phyloP scores from a whole-genome alignment of 148 eudicot genomes.

The Rhododendron mucronatum region DNA sequence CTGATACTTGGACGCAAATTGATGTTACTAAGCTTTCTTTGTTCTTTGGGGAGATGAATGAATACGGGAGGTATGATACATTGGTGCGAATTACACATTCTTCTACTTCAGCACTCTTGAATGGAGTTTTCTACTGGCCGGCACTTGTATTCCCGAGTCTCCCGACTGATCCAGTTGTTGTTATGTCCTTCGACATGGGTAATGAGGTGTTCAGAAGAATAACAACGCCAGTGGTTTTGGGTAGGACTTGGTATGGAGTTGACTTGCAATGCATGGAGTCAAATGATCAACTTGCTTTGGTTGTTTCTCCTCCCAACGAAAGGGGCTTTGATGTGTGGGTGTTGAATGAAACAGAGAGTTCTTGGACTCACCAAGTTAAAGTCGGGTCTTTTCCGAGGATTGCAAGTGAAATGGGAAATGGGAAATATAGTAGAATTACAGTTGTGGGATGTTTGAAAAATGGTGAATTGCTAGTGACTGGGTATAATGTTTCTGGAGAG shows the following conservation, averaged over 20 bases:
- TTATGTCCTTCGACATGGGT: neutral
- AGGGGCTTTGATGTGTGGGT: neutral
- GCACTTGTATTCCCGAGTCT: neutral
- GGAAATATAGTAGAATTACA: no score
- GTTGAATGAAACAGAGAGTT: neutral
- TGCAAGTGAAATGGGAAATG: neutral
- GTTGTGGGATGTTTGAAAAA: neutral
- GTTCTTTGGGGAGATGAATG: neutral
- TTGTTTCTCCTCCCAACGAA: no score
- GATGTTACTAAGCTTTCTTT: no score
- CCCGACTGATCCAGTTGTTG: neutral
- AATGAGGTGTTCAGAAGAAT: neutral
- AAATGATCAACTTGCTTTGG: neutral
- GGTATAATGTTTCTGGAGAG: neutral
- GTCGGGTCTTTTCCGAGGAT: neutral
- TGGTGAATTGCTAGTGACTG: neutral
- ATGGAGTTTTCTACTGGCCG: neutral
- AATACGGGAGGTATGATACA: neutral
- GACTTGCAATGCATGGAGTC: neutral
- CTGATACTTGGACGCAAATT: no score
- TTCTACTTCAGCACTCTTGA: neutral
- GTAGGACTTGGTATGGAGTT: no score
- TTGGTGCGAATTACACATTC: no score
- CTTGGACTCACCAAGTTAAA: neutral
- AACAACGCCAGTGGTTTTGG: neutral